These are phyloP conservation scores for Phyllosticta paracitricarpa DNA, from an alignment of 2,329 filamentous ascomycete species.

Conservation along the genomic window DNA sequence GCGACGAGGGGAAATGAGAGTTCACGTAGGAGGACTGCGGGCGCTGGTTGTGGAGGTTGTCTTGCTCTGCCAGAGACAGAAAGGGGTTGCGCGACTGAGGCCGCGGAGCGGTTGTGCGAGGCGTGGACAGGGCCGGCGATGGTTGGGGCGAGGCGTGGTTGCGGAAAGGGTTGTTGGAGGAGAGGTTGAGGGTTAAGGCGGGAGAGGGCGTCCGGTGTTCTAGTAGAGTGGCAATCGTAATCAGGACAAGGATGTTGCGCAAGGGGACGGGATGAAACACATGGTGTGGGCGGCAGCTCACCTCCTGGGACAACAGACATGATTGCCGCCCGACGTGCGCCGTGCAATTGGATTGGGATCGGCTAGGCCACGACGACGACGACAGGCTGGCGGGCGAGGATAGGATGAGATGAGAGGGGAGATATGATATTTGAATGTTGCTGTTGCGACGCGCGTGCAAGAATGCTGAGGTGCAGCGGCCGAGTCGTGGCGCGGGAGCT, in stretches of 20 bases:
- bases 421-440: neutral
- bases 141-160: slow-evolving; percentile 53
- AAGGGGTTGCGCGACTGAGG: slow-evolving; percentile 68
- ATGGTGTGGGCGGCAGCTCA: slow-evolving; percentile 4
- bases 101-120: slow-evolving; percentile 35
- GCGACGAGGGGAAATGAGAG: slow-evolving; percentile 1
- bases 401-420: neutral
- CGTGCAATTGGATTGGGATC: slow-evolving; percentile 4
- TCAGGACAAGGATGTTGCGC: slow-evolving; percentile 19
- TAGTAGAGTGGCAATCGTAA: slow-evolving; percentile 12
- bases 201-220: slow-evolving; percentile 38
- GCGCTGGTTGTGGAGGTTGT: neutral
- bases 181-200: slow-evolving; percentile 53
- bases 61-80: slow-evolving; percentile 29
- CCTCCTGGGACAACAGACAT: slow-evolving; percentile 33
- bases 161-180: slow-evolving; percentile 70
- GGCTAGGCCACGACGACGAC: neutral
- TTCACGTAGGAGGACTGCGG: neutral
- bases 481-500: neutral
- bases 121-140: slow-evolving; percentile 27
- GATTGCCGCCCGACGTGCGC: slow-evolving; percentile 18
- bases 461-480: neutral
- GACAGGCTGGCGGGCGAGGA: neutral
- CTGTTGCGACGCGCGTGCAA: neutral
- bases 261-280: slow-evolving; percentile 11